Percentiles rank a stretch among this genome's conserved stretches.
Evolutionary conservation across 78 protist genomes (phyloP).

Genomic region (Creolimax fragrantissima): DNA sequence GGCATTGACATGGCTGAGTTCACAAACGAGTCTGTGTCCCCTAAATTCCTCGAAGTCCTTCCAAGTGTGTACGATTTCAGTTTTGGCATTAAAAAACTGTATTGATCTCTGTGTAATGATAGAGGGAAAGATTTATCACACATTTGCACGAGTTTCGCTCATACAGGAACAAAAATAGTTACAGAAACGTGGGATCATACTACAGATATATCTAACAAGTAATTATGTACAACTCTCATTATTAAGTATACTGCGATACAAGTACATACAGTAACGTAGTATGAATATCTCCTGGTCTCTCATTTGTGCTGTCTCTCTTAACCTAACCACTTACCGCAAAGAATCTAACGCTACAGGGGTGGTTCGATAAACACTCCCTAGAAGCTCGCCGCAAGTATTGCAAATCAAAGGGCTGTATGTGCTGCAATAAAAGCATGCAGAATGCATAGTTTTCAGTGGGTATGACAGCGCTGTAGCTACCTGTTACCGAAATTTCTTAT

Average conservation of each 20-base stretch:
- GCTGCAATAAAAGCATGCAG: neutral
- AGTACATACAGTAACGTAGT: neutral
- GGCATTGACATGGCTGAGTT: neutral
- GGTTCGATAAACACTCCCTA: neutral
- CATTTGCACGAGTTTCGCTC: neutral
- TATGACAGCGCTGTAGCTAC: neutral
- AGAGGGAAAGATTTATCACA: neutral
- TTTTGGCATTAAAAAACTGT: neutral
- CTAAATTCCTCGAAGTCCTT: neutral
- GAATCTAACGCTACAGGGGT: neutral
- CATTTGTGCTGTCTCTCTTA: neutral
- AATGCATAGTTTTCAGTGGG: neutral
- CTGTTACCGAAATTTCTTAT: neutral
- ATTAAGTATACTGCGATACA: neutral
- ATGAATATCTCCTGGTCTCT: neutral
- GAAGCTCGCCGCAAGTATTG: neutral
- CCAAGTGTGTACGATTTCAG: neutral
- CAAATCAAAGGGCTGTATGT: neutral
- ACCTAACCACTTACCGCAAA: neutral
- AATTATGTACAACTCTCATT: neutral
- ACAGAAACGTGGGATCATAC: neutral
- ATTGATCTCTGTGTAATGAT: neutral
- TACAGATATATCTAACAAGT: neutral
- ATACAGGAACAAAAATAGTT: neutral
- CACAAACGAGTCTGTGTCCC: neutral